Evolutionary conservation across 2,329 filamentous ascomycete genomes (phyloP), one percentile per base, ranked within the genome.

Genomic region (Pseudocercospora fijiensis): DNA sequence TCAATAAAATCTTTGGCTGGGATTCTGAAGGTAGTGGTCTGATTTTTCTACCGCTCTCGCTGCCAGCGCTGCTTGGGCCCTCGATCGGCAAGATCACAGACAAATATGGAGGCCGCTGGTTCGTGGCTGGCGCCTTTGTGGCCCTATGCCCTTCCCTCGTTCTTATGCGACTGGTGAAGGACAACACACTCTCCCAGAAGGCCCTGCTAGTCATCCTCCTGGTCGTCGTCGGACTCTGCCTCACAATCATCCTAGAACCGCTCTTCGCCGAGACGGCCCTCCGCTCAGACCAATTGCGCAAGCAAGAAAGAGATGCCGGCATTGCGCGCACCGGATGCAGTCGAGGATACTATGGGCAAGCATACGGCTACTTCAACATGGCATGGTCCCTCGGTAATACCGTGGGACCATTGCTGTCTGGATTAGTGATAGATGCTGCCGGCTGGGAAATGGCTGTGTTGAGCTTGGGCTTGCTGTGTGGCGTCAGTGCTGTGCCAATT

Each of bases 401-500:
- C 26, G 53, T 71, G 9, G 71, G 72, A 7, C 72, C 71, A 11
- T 16, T 73, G 5, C 61, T 69, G 64, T 69, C 65, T 10, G 72
- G 70, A 1, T 58, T 71, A 43, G 61, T 72, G 8, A 63, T 67
- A 8, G 62, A 72, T 26, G 58, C 51, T 26, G 58, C 53, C 27
- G 69, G 71, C 2, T 74, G 71, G 71, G 43, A 61, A 9, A 65
- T 61, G 20, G 69, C 65, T 27, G 67, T 45, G 16, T 49, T 64
- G 64, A 47, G 60, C 2, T 27, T 69, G 24, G 69, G 64, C 0
- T 16, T 70, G 0, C 53, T 87, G 61, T 78, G 78, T 57, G 79
- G 78, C 0, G 68, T 81, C 2, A 83, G 81, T 16, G 79, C 80
- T 7, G 63, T 85, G 2, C 84, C 85, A 4, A 77, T 79, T 3